Evolutionary conservation across 2,329 filamentous ascomycete genomes (phyloP).

Genomic region (Colletotrichum sp.): DNA sequence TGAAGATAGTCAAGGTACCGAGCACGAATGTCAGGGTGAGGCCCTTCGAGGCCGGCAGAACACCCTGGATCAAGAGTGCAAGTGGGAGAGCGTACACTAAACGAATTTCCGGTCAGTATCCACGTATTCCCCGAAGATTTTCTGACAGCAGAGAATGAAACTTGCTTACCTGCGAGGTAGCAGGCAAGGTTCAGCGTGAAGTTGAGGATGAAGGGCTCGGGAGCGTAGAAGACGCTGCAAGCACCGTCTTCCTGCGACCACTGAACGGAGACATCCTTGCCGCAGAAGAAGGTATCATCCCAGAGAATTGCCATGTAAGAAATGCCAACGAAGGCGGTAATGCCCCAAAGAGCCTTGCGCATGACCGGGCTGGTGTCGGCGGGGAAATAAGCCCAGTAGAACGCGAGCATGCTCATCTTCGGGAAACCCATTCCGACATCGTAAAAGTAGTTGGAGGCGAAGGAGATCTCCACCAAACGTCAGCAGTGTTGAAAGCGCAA

Average conservation of each 20-base stretch:
- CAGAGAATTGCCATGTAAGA: slow-evolving; percentile 36
- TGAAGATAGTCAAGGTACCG: slow-evolving; percentile 28
- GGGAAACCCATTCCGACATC: slow-evolving; percentile 40
- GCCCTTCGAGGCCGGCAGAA: slow-evolving; percentile 24
- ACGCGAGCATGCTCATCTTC: slow-evolving; percentile 39
- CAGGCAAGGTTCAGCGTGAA: slow-evolving; percentile 37
- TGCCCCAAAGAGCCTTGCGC: slow-evolving; percentile 31
- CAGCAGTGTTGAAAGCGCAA: not conserved
- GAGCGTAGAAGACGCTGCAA: slow-evolving; percentile 38
- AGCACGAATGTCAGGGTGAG: slow-evolving; percentile 27
- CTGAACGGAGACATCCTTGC: slow-evolving; percentile 35
- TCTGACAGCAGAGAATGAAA: no score
- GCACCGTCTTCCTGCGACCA: slow-evolving; percentile 40
- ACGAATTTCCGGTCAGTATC: not conserved
- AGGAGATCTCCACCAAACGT: slow-evolving; percentile 29
- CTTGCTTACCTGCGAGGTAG: slow-evolving; percentile 31
- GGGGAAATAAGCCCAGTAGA: slow-evolving; percentile 39
- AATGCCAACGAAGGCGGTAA: slow-evolving; percentile 33
- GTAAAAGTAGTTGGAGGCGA: slow-evolving; percentile 41
- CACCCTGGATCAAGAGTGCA: slow-evolving; percentile 30
- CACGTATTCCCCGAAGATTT: not conserved
- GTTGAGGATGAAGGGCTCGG: slow-evolving; percentile 37
- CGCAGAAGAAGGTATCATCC: slow-evolving; percentile 39
- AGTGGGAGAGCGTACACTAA: slow-evolving; percentile 36
- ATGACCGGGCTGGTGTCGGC: slow-evolving; percentile 27